phyloP scores from a whole-genome alignment of 148 eudicot genomes.

The Beta vulgaris region DNA sequence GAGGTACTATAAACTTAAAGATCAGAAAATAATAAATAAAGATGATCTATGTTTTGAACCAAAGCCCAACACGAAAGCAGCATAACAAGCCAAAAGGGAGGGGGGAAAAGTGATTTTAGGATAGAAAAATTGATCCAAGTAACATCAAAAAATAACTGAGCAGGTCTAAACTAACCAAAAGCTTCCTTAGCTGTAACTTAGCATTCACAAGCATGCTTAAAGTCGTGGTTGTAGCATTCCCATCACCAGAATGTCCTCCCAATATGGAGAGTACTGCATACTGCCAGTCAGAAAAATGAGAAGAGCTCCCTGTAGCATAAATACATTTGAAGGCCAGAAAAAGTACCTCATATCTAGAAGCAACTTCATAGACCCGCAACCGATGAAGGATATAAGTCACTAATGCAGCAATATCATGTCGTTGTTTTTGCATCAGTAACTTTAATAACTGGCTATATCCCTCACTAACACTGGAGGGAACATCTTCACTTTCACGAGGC shows the following conservation, averaged over 20 bases:
- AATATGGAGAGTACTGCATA: constrained; percentile 65
- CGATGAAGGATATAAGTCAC: constrained; percentile 89
- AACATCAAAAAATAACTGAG: neutral
- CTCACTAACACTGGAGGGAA: constrained; percentile 74
- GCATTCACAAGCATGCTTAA: constrained; percentile 53
- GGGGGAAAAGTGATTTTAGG: neutral
- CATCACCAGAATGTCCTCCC: constrained; percentile 46
- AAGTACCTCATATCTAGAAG: constrained; percentile 86
- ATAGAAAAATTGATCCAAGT: neutral
- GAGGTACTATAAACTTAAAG: no score
- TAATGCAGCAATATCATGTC: constrained; percentile 84
- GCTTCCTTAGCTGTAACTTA: constrained; percentile 70
- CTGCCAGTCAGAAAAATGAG: constrained; percentile 42
- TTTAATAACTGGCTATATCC: constrained; percentile 83
- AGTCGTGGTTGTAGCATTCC: constrained; percentile 31
- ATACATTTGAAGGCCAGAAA: constrained; percentile 4
- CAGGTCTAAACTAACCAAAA: constrained; percentile 57
- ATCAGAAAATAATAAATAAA: no score
- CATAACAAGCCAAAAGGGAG: neutral
- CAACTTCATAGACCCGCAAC: constrained; percentile 82
- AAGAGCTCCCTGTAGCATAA: constrained; percentile 12
- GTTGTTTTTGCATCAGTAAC: constrained; percentile 72
- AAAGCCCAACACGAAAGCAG: no score
- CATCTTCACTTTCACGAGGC: constrained; percentile 84
- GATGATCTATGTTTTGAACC: no score